Evolutionary conservation across 1,139 yeast species (phyloP).

Genomic region (Yamadazyma diddensiae): DNA sequence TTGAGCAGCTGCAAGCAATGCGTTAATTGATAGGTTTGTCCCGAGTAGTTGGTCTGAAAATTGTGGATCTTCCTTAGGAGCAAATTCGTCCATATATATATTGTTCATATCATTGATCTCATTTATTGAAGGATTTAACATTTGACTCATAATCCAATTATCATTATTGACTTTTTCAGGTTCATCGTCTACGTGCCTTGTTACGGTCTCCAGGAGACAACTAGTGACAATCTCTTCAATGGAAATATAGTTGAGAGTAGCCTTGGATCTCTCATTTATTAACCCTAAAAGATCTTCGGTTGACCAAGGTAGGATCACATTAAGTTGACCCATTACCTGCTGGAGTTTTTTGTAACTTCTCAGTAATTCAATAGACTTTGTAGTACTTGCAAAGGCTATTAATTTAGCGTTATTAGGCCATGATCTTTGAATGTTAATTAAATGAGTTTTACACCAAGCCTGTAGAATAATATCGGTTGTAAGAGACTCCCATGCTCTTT

Average conservation of each 20-base stretch:
- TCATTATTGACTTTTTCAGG: slow-evolving; percentile 7
- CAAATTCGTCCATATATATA: slow-evolving; percentile 1
- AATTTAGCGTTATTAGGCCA: slow-evolving; percentile 22
- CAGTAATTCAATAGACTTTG: slow-evolving; percentile 17
- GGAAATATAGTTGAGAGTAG: slow-evolving; percentile 54
- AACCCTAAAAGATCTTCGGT: slow-evolving; percentile 53
- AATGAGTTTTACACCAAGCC: slow-evolving; percentile 50
- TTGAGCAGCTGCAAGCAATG: slow-evolving; percentile 17
- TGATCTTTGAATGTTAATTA: slow-evolving; percentile 18
- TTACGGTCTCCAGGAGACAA: slow-evolving; percentile 46
- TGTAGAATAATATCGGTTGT: slow-evolving; percentile 44
- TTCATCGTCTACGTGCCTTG: slow-evolving; percentile 11
- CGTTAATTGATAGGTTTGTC: slow-evolving; percentile 12
- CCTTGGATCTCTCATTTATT: slow-evolving; percentile 56
- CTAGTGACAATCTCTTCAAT: slow-evolving; percentile 63
- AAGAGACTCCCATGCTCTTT: slow-evolving; percentile 53
- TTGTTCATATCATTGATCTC: slow-evolving; percentile 6
- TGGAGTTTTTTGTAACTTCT: slow-evolving; percentile 36
- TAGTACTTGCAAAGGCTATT: slow-evolving; percentile 2
- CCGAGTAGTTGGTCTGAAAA: neutral
- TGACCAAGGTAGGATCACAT: slow-evolving; percentile 58
- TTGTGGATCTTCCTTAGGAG: neutral
- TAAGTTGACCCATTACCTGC: slow-evolving; percentile 41
- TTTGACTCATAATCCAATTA: slow-evolving; percentile 16
- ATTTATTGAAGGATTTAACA: slow-evolving; percentile 11